Conservation (phyloP, 2,329 filamentous ascomycete genomes). For the Colletotrichum chrysophilum region DNA sequence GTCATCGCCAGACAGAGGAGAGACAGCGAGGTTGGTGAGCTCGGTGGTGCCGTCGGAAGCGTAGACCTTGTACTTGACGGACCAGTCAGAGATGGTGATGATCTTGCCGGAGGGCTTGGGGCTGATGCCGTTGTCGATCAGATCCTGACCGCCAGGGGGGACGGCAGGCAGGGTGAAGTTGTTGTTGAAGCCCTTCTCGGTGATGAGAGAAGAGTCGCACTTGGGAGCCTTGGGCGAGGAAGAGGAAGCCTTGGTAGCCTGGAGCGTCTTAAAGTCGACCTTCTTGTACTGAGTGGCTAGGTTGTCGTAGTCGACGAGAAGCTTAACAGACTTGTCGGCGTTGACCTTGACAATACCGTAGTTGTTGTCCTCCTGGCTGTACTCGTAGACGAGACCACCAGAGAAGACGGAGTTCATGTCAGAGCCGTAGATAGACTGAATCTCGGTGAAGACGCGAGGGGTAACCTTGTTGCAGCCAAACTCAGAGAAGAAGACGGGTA, state of each 20-base stretch:
- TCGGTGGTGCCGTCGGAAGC: conserved; percentile 42
- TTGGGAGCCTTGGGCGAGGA: conserved; percentile 58
- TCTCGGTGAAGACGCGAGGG: conserved; percentile 80
- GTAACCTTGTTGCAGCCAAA: conserved; percentile 76
- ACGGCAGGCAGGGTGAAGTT: conserved; percentile 79
- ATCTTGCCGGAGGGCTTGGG: conserved; percentile 70
- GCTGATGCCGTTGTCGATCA: conserved; percentile 79
- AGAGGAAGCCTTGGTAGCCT: conserved; percentile 63
- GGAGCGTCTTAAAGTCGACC: conserved; percentile 73
- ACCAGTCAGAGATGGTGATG: conserved; percentile 69
- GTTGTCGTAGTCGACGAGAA: conserved; percentile 73
- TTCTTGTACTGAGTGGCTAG: conserved; percentile 78
- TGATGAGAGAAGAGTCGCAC: conserved; percentile 73
- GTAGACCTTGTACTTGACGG: conserved; percentile 52
- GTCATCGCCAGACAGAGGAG: conserved; percentile 47
- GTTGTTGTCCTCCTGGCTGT: conserved; percentile 71
- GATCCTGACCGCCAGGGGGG: conserved; percentile 69
- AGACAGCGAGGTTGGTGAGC: conserved; percentile 52
- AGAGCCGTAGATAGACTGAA: conserved; percentile 71
- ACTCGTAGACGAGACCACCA: conserved; percentile 84
- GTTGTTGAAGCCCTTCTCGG: conserved; percentile 69
- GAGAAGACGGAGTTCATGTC: conserved; percentile 74
- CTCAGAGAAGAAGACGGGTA: conserved; percentile 85
- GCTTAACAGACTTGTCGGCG: conserved; percentile 58
- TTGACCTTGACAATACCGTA: conserved; percentile 70